A percentile compares a stretch with the other conserved stretches of the same genome.
Conservation (phyloP, 2,329 filamentous ascomycete genomes). For the Talaromyces amestolkiae region DNA sequence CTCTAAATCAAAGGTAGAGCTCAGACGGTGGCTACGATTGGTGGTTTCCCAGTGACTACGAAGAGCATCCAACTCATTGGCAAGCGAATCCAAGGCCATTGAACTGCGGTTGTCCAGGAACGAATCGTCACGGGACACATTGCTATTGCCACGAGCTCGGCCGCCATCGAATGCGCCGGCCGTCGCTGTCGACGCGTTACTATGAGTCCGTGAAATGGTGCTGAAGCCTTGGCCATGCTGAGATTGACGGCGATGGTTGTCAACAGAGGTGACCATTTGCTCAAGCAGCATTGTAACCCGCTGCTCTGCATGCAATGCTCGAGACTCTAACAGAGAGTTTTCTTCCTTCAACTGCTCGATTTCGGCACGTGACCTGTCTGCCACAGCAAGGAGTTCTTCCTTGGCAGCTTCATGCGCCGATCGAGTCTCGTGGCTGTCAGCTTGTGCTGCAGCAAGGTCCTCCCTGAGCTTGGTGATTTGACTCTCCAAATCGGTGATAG, state of each 20-base stretch:
- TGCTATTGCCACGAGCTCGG: constrained; percentile 42
- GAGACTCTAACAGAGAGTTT: constrained; percentile 75
- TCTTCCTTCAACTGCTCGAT: constrained; percentile 80
- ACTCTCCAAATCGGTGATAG: constrained; percentile 66
- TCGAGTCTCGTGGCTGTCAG: constrained; percentile 67
- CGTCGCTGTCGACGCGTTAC: constrained; percentile 53
- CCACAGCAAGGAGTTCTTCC: constrained; percentile 56
- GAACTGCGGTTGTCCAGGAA: constrained; percentile 58
- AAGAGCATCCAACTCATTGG: constrained; percentile 85
- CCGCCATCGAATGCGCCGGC: constrained; percentile 27
- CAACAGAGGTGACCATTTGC: constrained; percentile 89
- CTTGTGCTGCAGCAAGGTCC: constrained; percentile 65
- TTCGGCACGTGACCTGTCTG: constrained; percentile 61
- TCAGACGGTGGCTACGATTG: constrained; percentile 90
- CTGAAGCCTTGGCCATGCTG: constrained; percentile 43
- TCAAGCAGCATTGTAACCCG: constrained; percentile 91
- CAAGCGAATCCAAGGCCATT: constrained; percentile 81
- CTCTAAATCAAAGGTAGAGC: constrained; percentile 86
- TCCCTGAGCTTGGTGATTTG: constrained; percentile 66
- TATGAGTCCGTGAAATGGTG: constrained; percentile 52
- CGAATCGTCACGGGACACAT: constrained; percentile 42
- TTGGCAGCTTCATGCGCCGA: constrained; percentile 54
- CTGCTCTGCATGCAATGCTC: constrained; percentile 84
- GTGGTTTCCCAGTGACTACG: constrained; percentile 93
- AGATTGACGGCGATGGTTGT: constrained; percentile 82